A percentile compares a stretch with the other conserved stretches of the same genome.
These are phyloP conservation scores for Hymenoscyphus repandus DNA, from an alignment of 2,329 filamentous ascomycete genomes.

Conservation along the genomic window DNA sequence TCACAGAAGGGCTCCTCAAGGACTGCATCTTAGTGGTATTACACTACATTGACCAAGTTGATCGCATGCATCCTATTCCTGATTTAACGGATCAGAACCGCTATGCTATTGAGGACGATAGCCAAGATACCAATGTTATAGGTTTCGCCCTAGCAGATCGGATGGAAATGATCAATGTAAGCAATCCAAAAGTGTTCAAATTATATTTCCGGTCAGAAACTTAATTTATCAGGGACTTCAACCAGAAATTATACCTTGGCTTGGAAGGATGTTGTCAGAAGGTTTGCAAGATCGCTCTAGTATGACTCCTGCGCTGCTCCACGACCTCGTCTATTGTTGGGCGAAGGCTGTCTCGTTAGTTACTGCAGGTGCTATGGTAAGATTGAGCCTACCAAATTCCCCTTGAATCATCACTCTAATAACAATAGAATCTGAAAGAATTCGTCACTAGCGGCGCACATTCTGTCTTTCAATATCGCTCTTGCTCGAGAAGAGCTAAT, in stretches of 20 bases:
- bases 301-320: slow-evolving; percentile 2
- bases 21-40: slow-evolving; percentile 4
- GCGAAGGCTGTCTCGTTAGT: slow-evolving; percentile 16
- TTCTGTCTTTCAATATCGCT: slow-evolving; percentile 31
- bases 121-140: slow-evolving; percentile 23
- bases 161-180: slow-evolving; percentile 22
- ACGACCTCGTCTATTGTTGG: slow-evolving; percentile 15
- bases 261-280: slow-evolving; percentile 11
- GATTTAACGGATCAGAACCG: not conserved
- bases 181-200: not conserved
- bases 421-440: slow-evolving; percentile 28
- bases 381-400: slow-evolving; percentile 24
- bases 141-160: slow-evolving; percentile 10
- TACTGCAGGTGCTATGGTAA: slow-evolving; percentile 19
- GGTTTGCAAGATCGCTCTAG: slow-evolving; percentile 11
- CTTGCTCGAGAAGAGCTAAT: slow-evolving; percentile 41
- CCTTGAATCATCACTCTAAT: slow-evolving; percentile 40
- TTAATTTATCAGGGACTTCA: slow-evolving; percentile 22
- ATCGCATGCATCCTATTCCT: slow-evolving; percentile 12
- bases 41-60: slow-evolving; percentile 19
- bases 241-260: slow-evolving; percentile 10
- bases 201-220: not conserved
- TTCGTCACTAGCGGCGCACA: slow-evolving; percentile 20
- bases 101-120: slow-evolving; percentile 16
- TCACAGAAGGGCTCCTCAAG: slow-evolving; percentile 1